Percentiles rank a stretch among this genome's conserved stretches.
Conservation (phyloP, 2,329 filamentous ascomycete species). For the Delphinella strobiligena region DNA sequence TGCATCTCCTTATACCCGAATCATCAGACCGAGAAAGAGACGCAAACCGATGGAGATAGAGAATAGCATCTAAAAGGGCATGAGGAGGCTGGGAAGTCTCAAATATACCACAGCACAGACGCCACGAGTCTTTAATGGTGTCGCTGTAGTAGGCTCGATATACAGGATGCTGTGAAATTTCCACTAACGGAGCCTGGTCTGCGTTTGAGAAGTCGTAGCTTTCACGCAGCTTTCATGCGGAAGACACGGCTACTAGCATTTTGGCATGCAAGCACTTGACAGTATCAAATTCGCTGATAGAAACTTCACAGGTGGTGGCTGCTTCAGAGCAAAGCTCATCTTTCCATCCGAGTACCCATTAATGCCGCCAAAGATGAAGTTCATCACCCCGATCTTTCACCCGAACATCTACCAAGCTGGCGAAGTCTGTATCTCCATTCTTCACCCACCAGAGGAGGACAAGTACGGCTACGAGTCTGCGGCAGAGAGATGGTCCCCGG, state of each 20-base stretch:
- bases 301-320: conserved; percentile 51
- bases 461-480: conserved; percentile 87
- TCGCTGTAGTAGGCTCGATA: no score
- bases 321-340: conserved; percentile 73
- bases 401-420: conserved; percentile 66
- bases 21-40: no score
- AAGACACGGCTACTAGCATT: neutral
- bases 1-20: no score
- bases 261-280: no score
- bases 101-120: no score
- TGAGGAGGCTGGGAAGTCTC: no score
- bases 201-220: conserved; percentile 14
- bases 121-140: no score
- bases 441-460: conserved; percentile 91
- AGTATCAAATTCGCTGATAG: neutral
- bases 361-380: conserved; percentile 78
- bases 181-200: no score
- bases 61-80: no score
- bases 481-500: conserved; percentile 83
- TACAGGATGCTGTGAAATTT: no score
- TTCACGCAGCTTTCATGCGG: neutral
- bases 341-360: conserved; percentile 83
- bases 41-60: no score
- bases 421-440: conserved; percentile 89
- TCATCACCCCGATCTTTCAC: conserved; percentile 79